phyloP scores from a whole-genome alignment of 148 eudicot species.

The Bassia scoparia region DNA sequence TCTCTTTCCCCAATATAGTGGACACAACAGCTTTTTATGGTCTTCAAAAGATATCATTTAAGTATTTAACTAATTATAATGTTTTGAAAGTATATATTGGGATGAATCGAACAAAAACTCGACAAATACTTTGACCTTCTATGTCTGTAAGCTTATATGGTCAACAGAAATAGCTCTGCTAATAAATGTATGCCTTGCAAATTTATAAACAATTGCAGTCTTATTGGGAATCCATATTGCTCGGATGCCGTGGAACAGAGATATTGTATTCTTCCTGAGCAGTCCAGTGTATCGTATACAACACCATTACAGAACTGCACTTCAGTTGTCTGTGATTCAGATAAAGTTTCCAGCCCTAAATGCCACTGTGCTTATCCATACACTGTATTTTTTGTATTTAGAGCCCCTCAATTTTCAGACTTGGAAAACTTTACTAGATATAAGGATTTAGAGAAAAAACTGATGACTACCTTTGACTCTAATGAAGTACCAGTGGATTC shows the following conservation, averaged over 20 bases:
- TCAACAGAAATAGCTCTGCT: neutral
- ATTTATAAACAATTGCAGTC: conserved; percentile 1
- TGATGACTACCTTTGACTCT: conserved; percentile 34
- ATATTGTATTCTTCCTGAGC: conserved; percentile 32
- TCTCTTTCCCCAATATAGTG: too few relatives aligned
- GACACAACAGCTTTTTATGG: too few relatives aligned
- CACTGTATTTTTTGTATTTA: conserved; percentile 43
- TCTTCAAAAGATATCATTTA: too few relatives aligned
- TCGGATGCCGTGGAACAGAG: conserved; percentile 4
- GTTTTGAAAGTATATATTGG: too few relatives aligned
- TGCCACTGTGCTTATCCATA: conserved; percentile 63
- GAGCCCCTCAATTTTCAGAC: conserved; percentile 57
- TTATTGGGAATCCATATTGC: neutral
- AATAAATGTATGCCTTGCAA: neutral
- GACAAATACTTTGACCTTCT: too few relatives aligned
- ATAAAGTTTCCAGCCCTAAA: conserved; percentile 52
- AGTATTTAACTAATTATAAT: too few relatives aligned
- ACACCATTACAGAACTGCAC: conserved; percentile 47
- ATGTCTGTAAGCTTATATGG: too few relatives aligned
- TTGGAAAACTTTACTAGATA: conserved; percentile 34
- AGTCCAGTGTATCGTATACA: conserved; percentile 31
- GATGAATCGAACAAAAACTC: too few relatives aligned
- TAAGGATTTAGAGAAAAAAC: conserved; percentile 25
- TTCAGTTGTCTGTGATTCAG: conserved; percentile 33
- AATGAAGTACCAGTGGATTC: conserved; percentile 46